These are phyloP conservation scores for Kodamaea derodonti DNA, from an alignment of 1,139 yeast genomes.

Conservation along the genomic window DNA sequence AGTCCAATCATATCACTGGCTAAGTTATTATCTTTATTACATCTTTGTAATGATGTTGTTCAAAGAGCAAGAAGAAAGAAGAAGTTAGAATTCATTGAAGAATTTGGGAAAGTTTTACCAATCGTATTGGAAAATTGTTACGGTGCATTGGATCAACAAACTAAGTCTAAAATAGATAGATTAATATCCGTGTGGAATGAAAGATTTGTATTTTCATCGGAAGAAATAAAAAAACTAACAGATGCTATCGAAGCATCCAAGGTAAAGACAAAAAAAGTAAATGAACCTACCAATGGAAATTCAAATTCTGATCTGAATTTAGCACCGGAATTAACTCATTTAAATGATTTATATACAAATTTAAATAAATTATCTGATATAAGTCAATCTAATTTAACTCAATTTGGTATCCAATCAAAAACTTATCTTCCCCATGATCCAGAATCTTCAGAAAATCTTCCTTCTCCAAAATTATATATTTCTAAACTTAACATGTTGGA, in stretches of 20 bases:
- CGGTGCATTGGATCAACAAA: slow-evolving; percentile 30
- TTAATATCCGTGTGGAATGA: slow-evolving; percentile 75
- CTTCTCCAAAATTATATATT: slow-evolving; percentile 49
- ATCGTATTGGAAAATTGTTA: slow-evolving; percentile 30
- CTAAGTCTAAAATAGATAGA: slow-evolving; percentile 57
- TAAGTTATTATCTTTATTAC: slow-evolving; percentile 58
- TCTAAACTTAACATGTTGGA: slow-evolving; percentile 44
- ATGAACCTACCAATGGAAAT: slow-evolving; percentile 5
- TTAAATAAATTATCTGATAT: slow-evolving; percentile 27
- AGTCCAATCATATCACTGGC: slow-evolving; percentile 31
- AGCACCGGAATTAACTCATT: slow-evolving; percentile 37
- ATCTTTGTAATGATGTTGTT: slow-evolving; percentile 78
- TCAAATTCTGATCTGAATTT: slow-evolving; percentile 10
- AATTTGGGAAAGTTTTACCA: slow-evolving; percentile 52
- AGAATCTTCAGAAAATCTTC: slow-evolving; percentile 42
- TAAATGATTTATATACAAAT: slow-evolving; percentile 31
- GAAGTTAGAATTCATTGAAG: slow-evolving; percentile 55
- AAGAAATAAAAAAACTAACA: slow-evolving; percentile 43
- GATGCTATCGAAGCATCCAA: slow-evolving; percentile 25
- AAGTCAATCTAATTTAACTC: slow-evolving; percentile 37
- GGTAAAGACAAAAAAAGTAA: slow-evolving; percentile 3
- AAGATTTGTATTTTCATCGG: slow-evolving; percentile 50
- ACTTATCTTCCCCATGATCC: slow-evolving; percentile 41
- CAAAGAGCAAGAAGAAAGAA: slow-evolving; percentile 73
- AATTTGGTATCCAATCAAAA: slow-evolving; percentile 42